Conservation (phyloP, 306 rosid genomes). For the Prunus armeniaca region DNA sequence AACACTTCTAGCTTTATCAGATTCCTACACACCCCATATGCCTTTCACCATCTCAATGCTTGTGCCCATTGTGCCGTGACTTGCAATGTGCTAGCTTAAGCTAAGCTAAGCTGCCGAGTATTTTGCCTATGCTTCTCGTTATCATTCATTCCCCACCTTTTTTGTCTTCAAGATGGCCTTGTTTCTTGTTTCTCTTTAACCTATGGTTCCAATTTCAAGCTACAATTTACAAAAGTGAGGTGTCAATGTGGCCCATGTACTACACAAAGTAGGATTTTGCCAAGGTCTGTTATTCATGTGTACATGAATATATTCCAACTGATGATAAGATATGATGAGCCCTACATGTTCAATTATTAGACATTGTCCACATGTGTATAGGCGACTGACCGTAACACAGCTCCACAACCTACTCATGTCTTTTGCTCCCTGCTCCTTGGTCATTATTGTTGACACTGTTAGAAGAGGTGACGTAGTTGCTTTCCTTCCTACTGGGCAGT, state of each 20-base stretch:
- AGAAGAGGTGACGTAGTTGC: conserved; percentile 9
- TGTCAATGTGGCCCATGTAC: not conserved
- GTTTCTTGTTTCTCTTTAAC: not conserved
- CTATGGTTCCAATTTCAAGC: conserved; percentile 18
- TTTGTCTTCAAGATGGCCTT: too few species aligned
- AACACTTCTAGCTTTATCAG: not conserved
- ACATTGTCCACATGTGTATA: not conserved
- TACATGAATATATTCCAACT: not conserved
- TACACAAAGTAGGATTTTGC: not conserved
- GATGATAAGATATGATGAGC: not conserved
- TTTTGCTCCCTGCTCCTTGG: conserved; percentile 61
- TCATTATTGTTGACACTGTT: conserved; percentile 27
- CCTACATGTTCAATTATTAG: too few species aligned
- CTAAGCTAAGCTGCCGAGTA: not conserved
- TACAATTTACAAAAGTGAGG: conserved; percentile 14
- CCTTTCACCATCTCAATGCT: conserved; percentile 16
- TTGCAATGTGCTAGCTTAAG: conserved; percentile 25
- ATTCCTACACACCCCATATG: conserved; percentile 18
- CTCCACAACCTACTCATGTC: conserved; percentile 13
- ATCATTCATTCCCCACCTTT: not conserved
- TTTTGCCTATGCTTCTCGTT: conserved; percentile 22
- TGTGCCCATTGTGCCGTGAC: conserved; percentile 40
- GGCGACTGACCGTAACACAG: not conserved
- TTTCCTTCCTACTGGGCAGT: conserved; percentile 46
- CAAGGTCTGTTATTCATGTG: not conserved